Evolutionary conservation across 352 stramenopile species (phyloP).

Genomic region (Globisporangium nunn): DNA sequence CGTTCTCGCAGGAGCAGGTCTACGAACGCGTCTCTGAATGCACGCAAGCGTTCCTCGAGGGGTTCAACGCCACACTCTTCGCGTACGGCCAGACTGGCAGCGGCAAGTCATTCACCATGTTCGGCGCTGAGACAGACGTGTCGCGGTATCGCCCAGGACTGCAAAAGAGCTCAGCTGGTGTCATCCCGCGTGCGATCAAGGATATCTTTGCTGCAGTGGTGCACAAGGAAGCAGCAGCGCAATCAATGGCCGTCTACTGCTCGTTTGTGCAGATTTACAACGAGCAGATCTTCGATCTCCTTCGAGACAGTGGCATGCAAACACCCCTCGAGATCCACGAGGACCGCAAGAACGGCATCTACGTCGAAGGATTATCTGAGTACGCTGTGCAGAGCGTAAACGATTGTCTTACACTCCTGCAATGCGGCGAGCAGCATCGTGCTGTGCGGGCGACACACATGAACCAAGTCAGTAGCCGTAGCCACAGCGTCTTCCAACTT

Average conservation of each 20-base stretch:
- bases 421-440: slow-evolving; percentile 78
- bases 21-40: slow-evolving; percentile 75
- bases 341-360: slow-evolving; percentile 81
- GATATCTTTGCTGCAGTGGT: slow-evolving; percentile 74
- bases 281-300: slow-evolving; percentile 86
- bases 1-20: slow-evolving; percentile 67
- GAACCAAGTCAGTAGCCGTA: slow-evolving; percentile 87
- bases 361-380: slow-evolving; percentile 88
- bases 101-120: slow-evolving; percentile 87
- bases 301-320: slow-evolving; percentile 76
- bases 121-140: slow-evolving; percentile 61
- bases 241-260: slow-evolving; percentile 55
- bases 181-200: slow-evolving; percentile 88
- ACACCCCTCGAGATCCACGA: slow-evolving; percentile 80
- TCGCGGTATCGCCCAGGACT: slow-evolving; percentile 67
- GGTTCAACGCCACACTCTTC: slow-evolving; percentile 83
- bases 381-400: slow-evolving; percentile 81
- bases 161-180: slow-evolving; percentile 74
- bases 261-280: slow-evolving; percentile 92
- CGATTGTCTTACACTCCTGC: slow-evolving; percentile 83
- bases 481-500: slow-evolving; percentile 88
- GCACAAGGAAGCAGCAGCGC: slow-evolving; percentile 32
- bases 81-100: slow-evolving; percentile 81
- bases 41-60: slow-evolving; percentile 68
- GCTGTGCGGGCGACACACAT: slow-evolving; percentile 89